phyloP scores from a whole-genome alignment of 1,139 yeast species.

The Candida albicans region DNA sequence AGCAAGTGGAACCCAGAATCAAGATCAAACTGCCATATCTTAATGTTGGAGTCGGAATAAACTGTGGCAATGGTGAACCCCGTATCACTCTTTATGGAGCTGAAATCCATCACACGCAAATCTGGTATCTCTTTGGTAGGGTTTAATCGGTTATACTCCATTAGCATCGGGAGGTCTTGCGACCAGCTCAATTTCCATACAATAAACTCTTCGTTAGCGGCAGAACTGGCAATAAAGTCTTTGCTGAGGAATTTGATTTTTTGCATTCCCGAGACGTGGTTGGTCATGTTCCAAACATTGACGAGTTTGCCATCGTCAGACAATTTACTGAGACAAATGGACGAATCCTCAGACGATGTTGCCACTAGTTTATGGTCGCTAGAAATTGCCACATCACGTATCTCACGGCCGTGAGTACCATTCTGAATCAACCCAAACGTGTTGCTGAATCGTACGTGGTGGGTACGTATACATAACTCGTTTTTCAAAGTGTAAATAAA shows the following conservation, averaged over 20 bases:
- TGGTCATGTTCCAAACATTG: slow-evolving; percentile 63
- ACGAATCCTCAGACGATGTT: slow-evolving; percentile 89
- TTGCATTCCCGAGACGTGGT: slow-evolving; percentile 89
- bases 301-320: slow-evolving; percentile 39
- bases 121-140: slow-evolving; percentile 64
- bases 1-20: slow-evolving; percentile 42
- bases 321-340: slow-evolving; percentile 59
- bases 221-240: slow-evolving; percentile 55
- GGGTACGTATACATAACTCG: slow-evolving; percentile 30
- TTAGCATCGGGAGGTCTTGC: slow-evolving; percentile 41
- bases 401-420: slow-evolving; percentile 92
- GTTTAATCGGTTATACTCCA: slow-evolving; percentile 45
- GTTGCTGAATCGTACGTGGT: slow-evolving; percentile 21
- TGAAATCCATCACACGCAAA: slow-evolving; percentile 85
- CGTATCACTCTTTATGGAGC: slow-evolving; percentile 34
- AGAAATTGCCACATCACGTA: slow-evolving; percentile 62
- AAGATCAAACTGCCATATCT: slow-evolving; percentile 57
- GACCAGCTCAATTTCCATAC: slow-evolving; percentile 63
- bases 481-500: slow-evolving; percentile 62
- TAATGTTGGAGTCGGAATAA: slow-evolving; percentile 81
- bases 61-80: slow-evolving; percentile 65
- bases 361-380: slow-evolving; percentile 41
- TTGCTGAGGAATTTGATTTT: slow-evolving; percentile 61
- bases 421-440: slow-evolving; percentile 33
- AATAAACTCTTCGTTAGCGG: slow-evolving; percentile 87